Base-by-base conservation (phyloP, 768 basidiomycete genomes). In the Hygrophoropsis aurantiaca region DNA sequence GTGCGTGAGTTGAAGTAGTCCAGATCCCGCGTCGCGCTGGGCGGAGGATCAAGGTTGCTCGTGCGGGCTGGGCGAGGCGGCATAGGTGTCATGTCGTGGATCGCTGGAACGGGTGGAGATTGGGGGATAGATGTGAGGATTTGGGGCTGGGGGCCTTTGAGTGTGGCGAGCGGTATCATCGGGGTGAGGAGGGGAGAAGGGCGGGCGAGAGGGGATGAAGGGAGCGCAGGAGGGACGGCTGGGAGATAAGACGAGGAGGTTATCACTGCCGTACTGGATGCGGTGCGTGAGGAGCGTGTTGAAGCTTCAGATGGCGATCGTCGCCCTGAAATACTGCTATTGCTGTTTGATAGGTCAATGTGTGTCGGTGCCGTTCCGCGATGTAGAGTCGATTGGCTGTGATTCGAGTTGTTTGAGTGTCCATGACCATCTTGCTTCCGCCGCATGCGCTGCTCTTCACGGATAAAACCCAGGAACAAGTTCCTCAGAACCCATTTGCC, bases 401-500 rank as follows among this genome's bases (percentile, higher is more conserved):
- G 13, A 23, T 46, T 47, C 45, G 34, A 58, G 40, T 44, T 52
- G 54, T 52, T 58, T 47, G 55, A 50, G n/a, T n/a, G n/a, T 48
- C 41, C 40, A 9, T 50, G 53, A 13, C 35, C 24, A 4, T 71
- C 70, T 20, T 61, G 72, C 51, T 58, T 67, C 32, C 65, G 69
- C 16, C 64, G 67, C 19, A 58, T 46, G n/a, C 73, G 74, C 49
- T 82, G 75, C 53, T 90, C 81, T 58, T 90, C 89, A 10, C 74
- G 74, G 42, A 91, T 76, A 59, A 93, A 92, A 3, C 80, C 82
- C 25, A 81, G 61, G 65, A 95, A 97, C 11, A 97, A 68, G 61
- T 94, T 95, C 23, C 86, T 78, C 18, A 95, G 66, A 1, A 91
- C 81, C 90, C 92, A 94, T 69, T 90, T 94, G 1, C 91, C 94